Evolutionary conservation across 306 rosid species (phyloP).

Genomic region (Casuarina equisetifolia): DNA sequence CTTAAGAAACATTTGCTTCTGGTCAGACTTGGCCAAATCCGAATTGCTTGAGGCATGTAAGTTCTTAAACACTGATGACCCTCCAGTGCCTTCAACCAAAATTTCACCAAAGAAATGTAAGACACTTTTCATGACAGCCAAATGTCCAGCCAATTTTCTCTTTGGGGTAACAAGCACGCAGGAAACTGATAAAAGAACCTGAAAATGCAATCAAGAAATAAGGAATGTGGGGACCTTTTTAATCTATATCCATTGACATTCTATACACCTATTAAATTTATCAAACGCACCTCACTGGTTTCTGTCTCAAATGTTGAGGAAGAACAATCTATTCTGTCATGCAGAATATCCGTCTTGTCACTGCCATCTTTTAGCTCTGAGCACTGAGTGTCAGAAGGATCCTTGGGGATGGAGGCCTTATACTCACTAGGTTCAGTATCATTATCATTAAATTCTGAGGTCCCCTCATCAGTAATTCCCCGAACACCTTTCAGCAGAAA

Average conservation of each 20-base stretch:
- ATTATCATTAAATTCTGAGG: slow-evolving; percentile 57
- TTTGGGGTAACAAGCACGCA: slow-evolving; percentile 85
- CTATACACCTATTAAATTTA: slow-evolving; percentile 24
- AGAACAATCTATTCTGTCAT: slow-evolving; percentile 61
- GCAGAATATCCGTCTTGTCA: slow-evolving; percentile 60
- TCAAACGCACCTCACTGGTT: slow-evolving; percentile 68
- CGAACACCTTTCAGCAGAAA: slow-evolving; percentile 83
- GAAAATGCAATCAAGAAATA: slow-evolving; percentile 40
- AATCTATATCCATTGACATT: neutral
- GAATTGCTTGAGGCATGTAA: slow-evolving; percentile 59
- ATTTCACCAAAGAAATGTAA: slow-evolving; percentile 90
- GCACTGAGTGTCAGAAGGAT: slow-evolving; percentile 56
- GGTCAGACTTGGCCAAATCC: slow-evolving; percentile 61
- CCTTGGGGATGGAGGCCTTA: slow-evolving; percentile 41
- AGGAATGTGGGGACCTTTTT: slow-evolving; percentile 14
- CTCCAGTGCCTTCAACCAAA: slow-evolving; percentile 93
- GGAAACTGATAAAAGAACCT: slow-evolving; percentile 82
- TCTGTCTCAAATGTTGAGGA: slow-evolving; percentile 65
- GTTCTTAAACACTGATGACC: slow-evolving; percentile 81
- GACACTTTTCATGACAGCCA: slow-evolving; percentile 88
- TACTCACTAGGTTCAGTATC: slow-evolving; percentile 57
- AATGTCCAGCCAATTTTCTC: slow-evolving; percentile 90
- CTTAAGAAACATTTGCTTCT: slow-evolving; percentile 60
- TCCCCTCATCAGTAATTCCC: slow-evolving; percentile 83
- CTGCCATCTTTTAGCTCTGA: slow-evolving; percentile 61